Conservation (phyloP, 2,329 filamentous ascomycete species). For the Diaporthe humulicola region DNA sequence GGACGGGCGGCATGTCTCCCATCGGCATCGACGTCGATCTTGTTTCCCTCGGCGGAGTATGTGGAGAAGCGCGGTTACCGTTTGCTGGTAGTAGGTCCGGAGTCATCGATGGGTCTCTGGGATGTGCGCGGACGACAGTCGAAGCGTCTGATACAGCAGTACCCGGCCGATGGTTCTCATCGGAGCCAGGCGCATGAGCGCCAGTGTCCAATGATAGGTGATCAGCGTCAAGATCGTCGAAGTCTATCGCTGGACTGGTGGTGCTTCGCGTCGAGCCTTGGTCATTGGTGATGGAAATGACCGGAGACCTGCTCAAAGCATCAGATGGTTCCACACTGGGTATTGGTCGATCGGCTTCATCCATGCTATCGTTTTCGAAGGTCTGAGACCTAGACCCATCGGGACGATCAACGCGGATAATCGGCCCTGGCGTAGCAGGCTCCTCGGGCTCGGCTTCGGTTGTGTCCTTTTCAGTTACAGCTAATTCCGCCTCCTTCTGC, state of each 20-base stretch:
- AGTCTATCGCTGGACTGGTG: not conserved
- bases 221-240: constrained; percentile 32
- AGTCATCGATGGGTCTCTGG: constrained; percentile 26
- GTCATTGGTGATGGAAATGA: constrained; percentile 10
- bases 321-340: constrained; percentile 28
- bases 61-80: constrained; percentile 22
- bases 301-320: constrained; percentile 18
- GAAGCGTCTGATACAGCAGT: constrained; percentile 25
- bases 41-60: constrained; percentile 39
- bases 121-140: constrained; percentile 14
- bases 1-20: constrained; percentile 60
- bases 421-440: constrained; percentile 16
- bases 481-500: constrained; percentile 3
- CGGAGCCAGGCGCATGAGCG: not conserved
- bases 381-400: not conserved
- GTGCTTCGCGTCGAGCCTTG: constrained; percentile 6
- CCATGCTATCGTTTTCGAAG: not conserved
- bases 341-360: constrained; percentile 18
- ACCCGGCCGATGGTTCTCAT: constrained; percentile 16
- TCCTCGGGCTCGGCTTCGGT: not conserved
- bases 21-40: constrained; percentile 58
- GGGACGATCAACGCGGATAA: constrained; percentile 33
- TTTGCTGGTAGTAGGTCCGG: constrained; percentile 32
- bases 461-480: not conserved
- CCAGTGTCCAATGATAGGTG: constrained; percentile 11